Conservation (phyloP, 352 stramenopile genomes). For the Phytophthora nicotianae region DNA sequence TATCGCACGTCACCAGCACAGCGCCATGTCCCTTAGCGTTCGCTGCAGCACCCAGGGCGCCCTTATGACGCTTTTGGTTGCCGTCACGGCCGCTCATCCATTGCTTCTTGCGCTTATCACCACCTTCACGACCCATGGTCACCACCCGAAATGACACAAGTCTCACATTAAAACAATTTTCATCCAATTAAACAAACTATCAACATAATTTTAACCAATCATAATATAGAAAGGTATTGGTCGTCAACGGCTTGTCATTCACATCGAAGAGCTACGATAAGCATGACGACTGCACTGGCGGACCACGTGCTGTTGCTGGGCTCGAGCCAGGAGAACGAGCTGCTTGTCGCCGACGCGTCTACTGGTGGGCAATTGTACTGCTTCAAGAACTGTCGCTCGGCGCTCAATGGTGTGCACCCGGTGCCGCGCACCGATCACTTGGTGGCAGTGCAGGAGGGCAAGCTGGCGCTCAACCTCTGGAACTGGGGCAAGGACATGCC, state of each 20-base stretch:
- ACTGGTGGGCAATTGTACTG: conserved; percentile 70
- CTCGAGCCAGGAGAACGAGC: conserved; percentile 70
- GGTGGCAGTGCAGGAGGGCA: conserved; percentile 68
- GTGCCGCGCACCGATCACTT: conserved; percentile 74
- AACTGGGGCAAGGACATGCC: conserved; percentile 75
- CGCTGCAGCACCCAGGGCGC: conserved; percentile 43
- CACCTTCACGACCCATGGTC: conserved; percentile 39
- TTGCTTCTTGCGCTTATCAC: conserved; percentile 61
- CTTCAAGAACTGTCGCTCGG: conserved; percentile 73
- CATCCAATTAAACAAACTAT: conserved; percentile 24
- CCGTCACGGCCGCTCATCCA: conserved; percentile 50
- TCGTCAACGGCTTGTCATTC: conserved; percentile 17
- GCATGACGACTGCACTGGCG: conserved; percentile 49
- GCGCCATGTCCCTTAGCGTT: conserved; percentile 65
- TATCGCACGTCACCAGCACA: conserved; percentile 78
- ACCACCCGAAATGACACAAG: conserved; percentile 3
- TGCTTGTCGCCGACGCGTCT: conserved; percentile 63
- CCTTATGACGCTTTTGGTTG: conserved; percentile 69
- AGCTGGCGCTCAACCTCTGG: conserved; percentile 68
- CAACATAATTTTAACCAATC: conserved; percentile 29
- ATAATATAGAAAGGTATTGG: conserved; percentile 20
- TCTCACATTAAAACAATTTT: conserved; percentile 4
- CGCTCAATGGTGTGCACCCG: conserved; percentile 54
- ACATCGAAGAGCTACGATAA: conserved; percentile 16
- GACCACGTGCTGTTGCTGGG: conserved; percentile 72